Percentiles rank a stretch among this genome's conserved stretches.
Conservation (phyloP, 805 yeast genomes). For the Cyberlindnera xishuangbannaensis region DNA sequence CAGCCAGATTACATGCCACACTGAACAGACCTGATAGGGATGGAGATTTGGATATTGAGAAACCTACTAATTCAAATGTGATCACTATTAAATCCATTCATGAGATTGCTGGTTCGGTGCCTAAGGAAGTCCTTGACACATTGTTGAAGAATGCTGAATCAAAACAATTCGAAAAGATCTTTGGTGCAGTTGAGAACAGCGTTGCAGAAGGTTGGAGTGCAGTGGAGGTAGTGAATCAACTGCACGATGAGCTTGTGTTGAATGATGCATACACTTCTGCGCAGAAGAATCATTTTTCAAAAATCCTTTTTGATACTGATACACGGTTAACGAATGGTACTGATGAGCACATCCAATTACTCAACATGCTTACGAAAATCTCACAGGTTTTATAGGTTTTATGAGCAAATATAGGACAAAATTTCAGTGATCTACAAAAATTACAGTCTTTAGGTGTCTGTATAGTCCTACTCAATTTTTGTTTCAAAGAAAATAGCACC, state of each 20-base stretch:
- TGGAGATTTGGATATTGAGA: slow-evolving; percentile 30
- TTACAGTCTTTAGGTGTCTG: too few relatives aligned
- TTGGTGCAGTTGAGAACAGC: slow-evolving; percentile 42
- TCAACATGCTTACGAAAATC: slow-evolving; percentile 56
- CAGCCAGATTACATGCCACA: slow-evolving; percentile 48
- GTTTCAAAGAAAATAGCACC: too few relatives aligned
- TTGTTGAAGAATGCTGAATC: slow-evolving; percentile 35
- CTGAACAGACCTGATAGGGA: slow-evolving; percentile 27
- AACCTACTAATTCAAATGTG: slow-evolving; percentile 7
- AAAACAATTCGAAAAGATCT: slow-evolving; percentile 30
- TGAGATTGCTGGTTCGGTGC: slow-evolving; percentile 76
- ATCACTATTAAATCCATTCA: slow-evolving; percentile 45
- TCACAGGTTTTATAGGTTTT: slow-evolving; percentile 33
- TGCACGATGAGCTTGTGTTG: slow-evolving; percentile 61
- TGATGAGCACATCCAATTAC: slow-evolving; percentile 78
- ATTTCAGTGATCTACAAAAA: too few relatives aligned
- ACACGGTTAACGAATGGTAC: slow-evolving; percentile 74
- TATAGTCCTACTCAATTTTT: too few relatives aligned
- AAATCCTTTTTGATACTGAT: slow-evolving; percentile 68
- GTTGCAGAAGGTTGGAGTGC: slow-evolving; percentile 75
- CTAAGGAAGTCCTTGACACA: slow-evolving; percentile 38
- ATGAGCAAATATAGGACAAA: too few relatives aligned
- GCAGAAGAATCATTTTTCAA: slow-evolving; percentile 62
- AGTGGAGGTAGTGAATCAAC: slow-evolving; percentile 60
- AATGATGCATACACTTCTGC: slow-evolving; percentile 43